Evolutionary conservation across 352 stramenopile species (phyloP).

Genomic region (Phytophthora vignae): DNA sequence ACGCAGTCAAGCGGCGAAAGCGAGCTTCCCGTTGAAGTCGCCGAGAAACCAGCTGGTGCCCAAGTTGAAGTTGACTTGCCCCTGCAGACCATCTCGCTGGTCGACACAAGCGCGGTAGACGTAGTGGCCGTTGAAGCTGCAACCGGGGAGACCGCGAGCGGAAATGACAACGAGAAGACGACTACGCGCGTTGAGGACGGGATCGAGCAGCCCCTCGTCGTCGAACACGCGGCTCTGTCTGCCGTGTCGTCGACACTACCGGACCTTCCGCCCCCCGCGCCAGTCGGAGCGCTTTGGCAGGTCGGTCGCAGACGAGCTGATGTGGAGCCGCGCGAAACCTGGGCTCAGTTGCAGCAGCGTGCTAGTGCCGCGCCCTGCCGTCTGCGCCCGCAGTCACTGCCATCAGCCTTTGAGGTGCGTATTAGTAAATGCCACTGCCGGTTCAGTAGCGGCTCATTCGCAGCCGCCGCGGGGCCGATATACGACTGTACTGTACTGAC

Average conservation of each 20-base stretch:
- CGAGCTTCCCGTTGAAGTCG: conserved; percentile 6
- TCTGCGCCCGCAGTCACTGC: conserved; percentile 56
- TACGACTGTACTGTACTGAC: conserved; percentile 3
- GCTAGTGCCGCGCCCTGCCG: conserved; percentile 53
- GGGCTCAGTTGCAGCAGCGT: conserved; percentile 66
- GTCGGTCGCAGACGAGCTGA: conserved; percentile 5
- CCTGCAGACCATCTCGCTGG: conserved; percentile 29
- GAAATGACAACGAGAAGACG: conserved; percentile 5
- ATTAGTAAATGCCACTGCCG: conserved; percentile 3
- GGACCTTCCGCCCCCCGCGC: conserved; percentile 43
- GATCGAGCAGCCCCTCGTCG: not conserved
- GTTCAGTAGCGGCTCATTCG: conserved; percentile 15
- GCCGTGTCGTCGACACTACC: conserved; percentile 3
- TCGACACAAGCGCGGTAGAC: conserved; percentile 10
- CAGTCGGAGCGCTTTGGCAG: conserved; percentile 13
- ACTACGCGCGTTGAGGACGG: conserved; percentile 7
- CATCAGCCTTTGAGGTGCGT: conserved; percentile 52
- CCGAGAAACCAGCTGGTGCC: conserved; percentile 24
- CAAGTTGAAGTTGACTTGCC: conserved; percentile 29
- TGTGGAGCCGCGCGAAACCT: conserved; percentile 62
- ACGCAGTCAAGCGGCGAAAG: not conserved
- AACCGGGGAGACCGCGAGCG: not conserved
- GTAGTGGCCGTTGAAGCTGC: not conserved
- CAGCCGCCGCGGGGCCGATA: not conserved
- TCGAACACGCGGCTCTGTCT: conserved; percentile 20